Evolutionary conservation across 192 early-diverging fungal genomes (phyloP).

Genomic region (Coemansia sp.): DNA sequence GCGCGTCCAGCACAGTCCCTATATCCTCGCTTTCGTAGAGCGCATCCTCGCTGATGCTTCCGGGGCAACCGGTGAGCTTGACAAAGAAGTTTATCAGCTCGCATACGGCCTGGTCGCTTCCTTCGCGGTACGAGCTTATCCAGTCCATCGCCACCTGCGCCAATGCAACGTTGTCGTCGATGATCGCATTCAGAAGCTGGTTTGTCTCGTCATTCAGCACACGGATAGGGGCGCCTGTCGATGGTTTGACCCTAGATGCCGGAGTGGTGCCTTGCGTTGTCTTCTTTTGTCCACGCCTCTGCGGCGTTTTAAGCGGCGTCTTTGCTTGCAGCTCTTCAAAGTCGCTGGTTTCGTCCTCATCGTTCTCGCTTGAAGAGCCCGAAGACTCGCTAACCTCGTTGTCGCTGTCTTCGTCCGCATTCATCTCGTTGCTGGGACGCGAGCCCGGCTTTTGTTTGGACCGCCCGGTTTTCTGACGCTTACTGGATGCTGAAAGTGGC

Average conservation of each 20-base stretch:
- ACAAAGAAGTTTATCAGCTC: conserved; percentile 72
- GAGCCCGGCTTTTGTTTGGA: conserved; percentile 2
- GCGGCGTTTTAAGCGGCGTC: conserved; percentile 19
- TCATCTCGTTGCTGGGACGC: conserved; percentile 6
- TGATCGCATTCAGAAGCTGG: conserved; percentile 45
- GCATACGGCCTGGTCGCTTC: conserved; percentile 58
- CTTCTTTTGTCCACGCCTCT: conserved; percentile 2
- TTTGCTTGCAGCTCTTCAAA: conserved; percentile 29
- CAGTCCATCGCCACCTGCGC: conserved; percentile 69
- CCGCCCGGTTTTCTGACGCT: conserved; percentile 23
- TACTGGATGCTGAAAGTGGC: conserved; percentile 12
- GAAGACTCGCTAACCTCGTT: conserved; percentile 8
- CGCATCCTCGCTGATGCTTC: conserved; percentile 46
- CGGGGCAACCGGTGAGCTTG: conserved; percentile 62
- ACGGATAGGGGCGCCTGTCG: background rate
- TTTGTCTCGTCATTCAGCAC: conserved; percentile 3
- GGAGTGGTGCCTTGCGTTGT: background rate
- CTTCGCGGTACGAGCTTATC: conserved; percentile 63
- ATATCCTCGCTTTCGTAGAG: conserved; percentile 61
- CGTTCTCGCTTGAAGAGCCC: conserved; percentile 8
- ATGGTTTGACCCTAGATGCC: background rate
- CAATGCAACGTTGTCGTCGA: conserved; percentile 57
- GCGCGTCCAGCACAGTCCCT: conserved; percentile 52
- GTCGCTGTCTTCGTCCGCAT: background rate
- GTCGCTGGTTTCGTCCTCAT: conserved; percentile 29